Conservation (phyloP, 2,329 filamentous ascomycete species). For the Fusarium proliferatum region DNA sequence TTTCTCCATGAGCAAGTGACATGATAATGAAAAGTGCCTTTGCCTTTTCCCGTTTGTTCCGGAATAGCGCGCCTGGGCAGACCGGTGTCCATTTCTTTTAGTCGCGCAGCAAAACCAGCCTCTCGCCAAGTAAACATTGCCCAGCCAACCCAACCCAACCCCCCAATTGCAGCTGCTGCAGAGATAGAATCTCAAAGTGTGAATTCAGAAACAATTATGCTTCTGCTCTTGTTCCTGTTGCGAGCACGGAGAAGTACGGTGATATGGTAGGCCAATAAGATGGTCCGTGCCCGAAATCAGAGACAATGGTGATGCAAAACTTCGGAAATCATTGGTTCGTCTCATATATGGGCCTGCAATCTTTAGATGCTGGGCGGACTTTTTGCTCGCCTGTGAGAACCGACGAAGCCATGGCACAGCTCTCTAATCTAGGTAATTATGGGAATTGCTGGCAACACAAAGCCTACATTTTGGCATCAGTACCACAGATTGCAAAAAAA, state of each 20-base stretch:
- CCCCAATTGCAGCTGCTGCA: background rate
- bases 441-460: background rate
- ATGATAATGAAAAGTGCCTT: slow-evolving; percentile 9
- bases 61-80: slow-evolving; percentile 18
- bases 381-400: slow-evolving; percentile 24
- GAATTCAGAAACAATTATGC: background rate
- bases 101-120: slow-evolving; percentile 23
- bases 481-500: background rate
- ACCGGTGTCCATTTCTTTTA: slow-evolving; percentile 1
- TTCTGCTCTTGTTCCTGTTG: background rate
- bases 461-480: background rate
- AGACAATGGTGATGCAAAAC: slow-evolving; percentile 39
- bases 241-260: slow-evolving; percentile 16
- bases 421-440: background rate
- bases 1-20: slow-evolving; percentile 7
- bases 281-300: slow-evolving; percentile 36
- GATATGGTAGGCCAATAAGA: slow-evolving; percentile 30
- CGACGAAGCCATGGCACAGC: background rate
- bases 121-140: slow-evolving; percentile 29
- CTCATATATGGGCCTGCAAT: slow-evolving; percentile 20
- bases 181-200: background rate
- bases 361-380: slow-evolving; percentile 21
- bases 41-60: slow-evolving; percentile 32
- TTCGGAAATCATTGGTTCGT: slow-evolving; percentile 34
- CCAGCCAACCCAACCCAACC: slow-evolving; percentile 10